Evolutionary conservation across 164 flowering plant species (phyloP).

Genomic region (Chimonanthus salicifolius): DNA sequence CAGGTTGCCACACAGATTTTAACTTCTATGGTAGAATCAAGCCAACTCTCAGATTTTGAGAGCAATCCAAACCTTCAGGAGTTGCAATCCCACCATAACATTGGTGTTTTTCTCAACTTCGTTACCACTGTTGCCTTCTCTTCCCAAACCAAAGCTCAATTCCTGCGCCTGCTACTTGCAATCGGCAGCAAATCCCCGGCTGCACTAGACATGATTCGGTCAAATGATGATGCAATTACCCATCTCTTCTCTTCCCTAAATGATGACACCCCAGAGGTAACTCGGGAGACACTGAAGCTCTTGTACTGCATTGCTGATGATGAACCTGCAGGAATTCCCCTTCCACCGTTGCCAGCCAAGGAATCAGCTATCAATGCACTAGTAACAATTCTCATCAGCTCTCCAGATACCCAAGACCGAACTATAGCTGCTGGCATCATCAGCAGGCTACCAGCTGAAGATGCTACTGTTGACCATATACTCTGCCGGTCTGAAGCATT

Average conservation of each 20-base stretch:
- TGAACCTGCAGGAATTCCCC: slow-evolving; percentile 20
- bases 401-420: slow-evolving; percentile 16
- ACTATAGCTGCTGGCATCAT: slow-evolving; percentile 25
- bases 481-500: slow-evolving; percentile 19
- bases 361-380: slow-evolving; percentile 17
- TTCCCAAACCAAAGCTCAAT: slow-evolving; percentile 8
- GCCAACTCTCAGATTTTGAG: slow-evolving; percentile 16
- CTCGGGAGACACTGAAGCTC: slow-evolving; percentile 16
- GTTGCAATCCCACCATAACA: slow-evolving; percentile 17
- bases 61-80: slow-evolving; percentile 13
- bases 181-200: slow-evolving; percentile 16
- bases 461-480: slow-evolving; percentile 14
- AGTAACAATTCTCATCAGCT: slow-evolving; percentile 19
- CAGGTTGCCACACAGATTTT: slow-evolving; percentile 15
- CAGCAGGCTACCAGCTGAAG: slow-evolving; percentile 17
- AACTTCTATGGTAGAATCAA: slow-evolving; percentile 10
- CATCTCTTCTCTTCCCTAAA: slow-evolving; percentile 15
- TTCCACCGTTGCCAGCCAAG: slow-evolving; percentile 19
- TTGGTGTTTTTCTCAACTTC: slow-evolving; percentile 12
- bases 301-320: slow-evolving; percentile 17
- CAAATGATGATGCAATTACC: slow-evolving; percentile 8
- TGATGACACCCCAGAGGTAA: slow-evolving; percentile 2
- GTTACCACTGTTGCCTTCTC: slow-evolving; percentile 1
- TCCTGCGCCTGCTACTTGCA: slow-evolving; percentile 16
- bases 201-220: slow-evolving; percentile 4